Conservation (phyloP, 2,329 filamentous ascomycete genomes). For the Emmonsiellopsis sp. region DNA sequence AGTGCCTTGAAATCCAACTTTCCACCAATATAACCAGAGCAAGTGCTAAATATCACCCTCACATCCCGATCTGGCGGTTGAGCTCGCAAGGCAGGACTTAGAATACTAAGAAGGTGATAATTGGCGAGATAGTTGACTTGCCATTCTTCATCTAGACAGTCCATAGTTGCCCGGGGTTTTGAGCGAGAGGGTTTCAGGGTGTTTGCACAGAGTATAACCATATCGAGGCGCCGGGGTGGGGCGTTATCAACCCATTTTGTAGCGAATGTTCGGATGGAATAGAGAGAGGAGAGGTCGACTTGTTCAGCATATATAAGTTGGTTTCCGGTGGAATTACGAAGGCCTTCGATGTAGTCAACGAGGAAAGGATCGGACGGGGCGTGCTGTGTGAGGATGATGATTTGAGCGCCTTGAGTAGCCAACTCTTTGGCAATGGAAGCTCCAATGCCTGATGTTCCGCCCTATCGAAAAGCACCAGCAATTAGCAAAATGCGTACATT, state of each 20-base stretch:
- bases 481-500: not conserved
- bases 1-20: slow-evolving; percentile 43
- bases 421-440: slow-evolving; percentile 65
- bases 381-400: slow-evolving; percentile 80
- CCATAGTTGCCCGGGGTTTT: slow-evolving; percentile 52
- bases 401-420: slow-evolving; percentile 73
- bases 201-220: slow-evolving; percentile 79
- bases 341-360: slow-evolving; percentile 82
- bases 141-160: slow-evolving; percentile 84
- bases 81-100: slow-evolving; percentile 79
- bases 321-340: slow-evolving; percentile 68
- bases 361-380: slow-evolving; percentile 77
- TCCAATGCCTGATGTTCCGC: slow-evolving; percentile 88
- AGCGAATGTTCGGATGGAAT: slow-evolving; percentile 84
- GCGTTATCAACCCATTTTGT: slow-evolving; percentile 98
- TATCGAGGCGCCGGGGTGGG: slow-evolving; percentile 78
- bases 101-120: slow-evolving; percentile 85
- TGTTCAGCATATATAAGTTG: slow-evolving; percentile 90
- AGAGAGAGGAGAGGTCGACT: slow-evolving; percentile 78
- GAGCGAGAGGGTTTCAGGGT: slow-evolving; percentile 59
- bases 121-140: slow-evolving; percentile 92
- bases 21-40: slow-evolving; percentile 76
- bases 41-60: slow-evolving; percentile 75
- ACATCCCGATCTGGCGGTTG: slow-evolving; percentile 94
- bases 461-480: slow-evolving; percentile 34